Base-by-base conservation (phyloP, 805 yeast genomes). In the Candida tammaniensis region DNA sequence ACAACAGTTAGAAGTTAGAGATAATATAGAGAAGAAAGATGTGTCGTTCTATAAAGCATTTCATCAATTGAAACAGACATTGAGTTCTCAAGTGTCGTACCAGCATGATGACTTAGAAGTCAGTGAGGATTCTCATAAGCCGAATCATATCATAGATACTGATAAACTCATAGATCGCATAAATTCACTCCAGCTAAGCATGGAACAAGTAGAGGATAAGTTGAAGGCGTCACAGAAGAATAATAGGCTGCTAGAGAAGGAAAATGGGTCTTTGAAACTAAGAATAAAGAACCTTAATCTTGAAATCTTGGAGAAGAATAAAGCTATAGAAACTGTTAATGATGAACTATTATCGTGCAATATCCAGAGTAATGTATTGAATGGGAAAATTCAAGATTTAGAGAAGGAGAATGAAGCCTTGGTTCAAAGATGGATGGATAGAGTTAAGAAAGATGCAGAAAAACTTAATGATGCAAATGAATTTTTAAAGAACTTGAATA, bases 311-410 rank as follows among this genome's bases (percentile, higher is more conserved):
- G 71, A 65, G 40, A 80, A 78, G 54, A 70, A 78, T 33, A 71
- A 71, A 44, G 70, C 80, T 4, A 69, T 79, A 13, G 84, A 77
- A 40, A 60, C 70, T 20, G 54, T 81, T 27, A 81, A 80, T 39
- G 89, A 86, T 49, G 93, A 85, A 48, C 61, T 80, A 18, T 62
- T 85, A 40, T 74, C 76, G 33, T 48, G 61, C 21, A 74, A 72
- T 46, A 78, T 86, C 25, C 88, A 82, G 49, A 61, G 64, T 22
- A 75, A 73, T 38, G 66, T 77, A 17, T 47, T 74, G 34, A 55
- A 46, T 12, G 58, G 55, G 2, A 49, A 62, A 58, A 55, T 70
- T 6, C 48, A 46, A 2, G 51, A 55, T 61, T 48, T 80, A 17
- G 63, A 57, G 33, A 44, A 40, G 11, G 86, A 81, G 40, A 76